Evolutionary conservation across 306 rosid species (phyloP).

Genomic region (Luffa aegyptiaca): DNA sequence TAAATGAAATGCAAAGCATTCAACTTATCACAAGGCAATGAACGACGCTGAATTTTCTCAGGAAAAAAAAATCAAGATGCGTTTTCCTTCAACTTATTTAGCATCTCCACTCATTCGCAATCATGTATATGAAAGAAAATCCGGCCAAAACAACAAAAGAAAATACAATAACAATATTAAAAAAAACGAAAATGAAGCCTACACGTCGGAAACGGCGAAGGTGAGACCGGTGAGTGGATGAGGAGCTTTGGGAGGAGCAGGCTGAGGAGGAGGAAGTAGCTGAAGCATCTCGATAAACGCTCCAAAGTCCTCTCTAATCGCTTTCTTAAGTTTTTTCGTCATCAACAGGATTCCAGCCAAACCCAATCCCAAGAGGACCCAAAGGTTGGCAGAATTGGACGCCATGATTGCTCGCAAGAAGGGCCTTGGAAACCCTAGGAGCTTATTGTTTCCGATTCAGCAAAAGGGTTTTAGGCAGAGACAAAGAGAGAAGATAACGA

Average conservation of each 20-base stretch:
- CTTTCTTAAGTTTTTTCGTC: slow-evolving; percentile 60
- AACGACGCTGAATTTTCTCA: background rate
- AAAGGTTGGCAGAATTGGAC: slow-evolving; percentile 65
- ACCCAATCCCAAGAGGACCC: slow-evolving; percentile 79
- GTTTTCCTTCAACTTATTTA: background rate
- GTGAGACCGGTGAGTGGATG: slow-evolving; percentile 81
- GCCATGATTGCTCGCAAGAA: slow-evolving; percentile 26
- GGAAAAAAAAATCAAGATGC: background rate
- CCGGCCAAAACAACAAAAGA: background rate
- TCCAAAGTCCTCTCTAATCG: slow-evolving; percentile 63
- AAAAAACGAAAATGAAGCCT: background rate
- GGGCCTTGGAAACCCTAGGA: background rate
- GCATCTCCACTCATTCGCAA: background rate
- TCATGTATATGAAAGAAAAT: background rate
- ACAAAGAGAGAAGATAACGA: slow-evolving; percentile 11
- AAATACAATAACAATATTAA: background rate
- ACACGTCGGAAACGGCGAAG: slow-evolving; percentile 88
- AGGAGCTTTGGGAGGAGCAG: slow-evolving; percentile 96
- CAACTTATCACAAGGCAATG: background rate
- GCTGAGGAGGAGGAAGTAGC: slow-evolving; percentile 86
- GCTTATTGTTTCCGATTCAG: background rate
- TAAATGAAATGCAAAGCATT: background rate
- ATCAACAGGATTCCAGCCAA: slow-evolving; percentile 69
- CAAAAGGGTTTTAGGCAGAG: background rate
- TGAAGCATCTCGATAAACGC: slow-evolving; percentile 62